A percentile compares a stretch with the other conserved stretches of the same genome.
Evolutionary conservation across 768 basidiomycete genomes (phyloP).

Genomic region (Termitomyces titanicus): DNA sequence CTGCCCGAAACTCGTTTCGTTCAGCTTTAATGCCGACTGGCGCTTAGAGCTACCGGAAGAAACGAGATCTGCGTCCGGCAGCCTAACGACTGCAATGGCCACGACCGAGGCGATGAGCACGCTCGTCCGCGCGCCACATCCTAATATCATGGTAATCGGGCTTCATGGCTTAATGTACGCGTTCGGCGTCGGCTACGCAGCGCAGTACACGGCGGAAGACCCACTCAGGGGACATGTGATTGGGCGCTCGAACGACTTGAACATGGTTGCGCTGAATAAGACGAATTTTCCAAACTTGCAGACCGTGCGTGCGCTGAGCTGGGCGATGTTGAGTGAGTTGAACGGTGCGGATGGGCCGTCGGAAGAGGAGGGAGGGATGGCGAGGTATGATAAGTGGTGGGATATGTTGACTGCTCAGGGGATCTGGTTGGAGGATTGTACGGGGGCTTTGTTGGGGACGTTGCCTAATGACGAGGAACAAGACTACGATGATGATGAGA

Average conservation of each 20-base stretch:
- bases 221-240: conserved; percentile 42
- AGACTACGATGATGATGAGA: conserved; percentile 16
- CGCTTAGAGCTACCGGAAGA: no score
- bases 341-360: conserved; percentile 51
- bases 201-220: conserved; percentile 35
- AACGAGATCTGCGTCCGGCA: no score
- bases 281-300: conserved; percentile 59
- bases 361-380: conserved; percentile 36
- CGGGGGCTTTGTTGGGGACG: conserved; percentile 57
- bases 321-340: conserved; percentile 51
- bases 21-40: no score
- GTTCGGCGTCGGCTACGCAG: conserved; percentile 60
- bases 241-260: conserved; percentile 61
- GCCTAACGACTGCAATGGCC: conserved; percentile 8
- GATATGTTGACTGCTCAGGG: conserved; percentile 43
- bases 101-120: conserved; percentile 30
- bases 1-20: no score
- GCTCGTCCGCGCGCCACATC: conserved; percentile 51
- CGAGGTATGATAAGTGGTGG: conserved; percentile 74
- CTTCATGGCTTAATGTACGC: conserved; percentile 67
- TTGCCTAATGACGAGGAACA: conserved; percentile 35
- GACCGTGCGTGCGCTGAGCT: conserved; percentile 56
- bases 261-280: conserved; percentile 51
- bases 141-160: conserved; percentile 57
- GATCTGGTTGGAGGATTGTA: conserved; percentile 72